Base-by-base conservation (phyloP, 805 yeast species). In the Hanseniaspora lindneri region DNA sequence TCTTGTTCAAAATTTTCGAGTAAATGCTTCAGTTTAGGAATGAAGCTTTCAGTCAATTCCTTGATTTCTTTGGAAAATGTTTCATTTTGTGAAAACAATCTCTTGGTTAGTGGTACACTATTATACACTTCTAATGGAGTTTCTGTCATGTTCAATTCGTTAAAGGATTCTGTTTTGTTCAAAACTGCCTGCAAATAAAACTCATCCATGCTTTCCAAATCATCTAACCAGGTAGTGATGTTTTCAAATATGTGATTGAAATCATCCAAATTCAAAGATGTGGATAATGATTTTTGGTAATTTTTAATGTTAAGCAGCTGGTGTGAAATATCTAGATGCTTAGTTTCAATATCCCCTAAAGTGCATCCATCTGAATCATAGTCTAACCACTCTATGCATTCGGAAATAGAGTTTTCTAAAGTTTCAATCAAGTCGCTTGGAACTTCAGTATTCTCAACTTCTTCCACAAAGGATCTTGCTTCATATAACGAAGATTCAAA, bases 401-500 rank as follows among this genome's bases (percentile, higher is more conserved):
- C 77, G 14, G 66, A 50, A 4, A 80, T 74, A 5, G 66, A 53
- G 0, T 55, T 50, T 1, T 66, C 54, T 9, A 72, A 62, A 27
- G 60, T 55, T 4, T 66, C 70, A 5, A 75, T 52, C 33, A 69
- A 65, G 0, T 60, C 56, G 4, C 61, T 57, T 8, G 76, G 75
- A 0, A 72, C 67, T 39, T 68, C 71, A 11, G 61, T 61, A 0
- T 54, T 51, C 7, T 71, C 71, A 34, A 73, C 72, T 28, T 76
- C 76, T 16, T 76, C 81, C 17, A 84, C 56, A 46, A 66, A 70
- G 9, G 74, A 69, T 50, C 94, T 76, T 27, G 84, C 69, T 51
- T 72, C 72, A 65, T 89, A 88, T 47, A 87, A 67, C n/a, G 74
- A 65, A 19, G 78, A 72, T 64, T 89, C 97, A 19, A 89, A 71